Conservation (phyloP, 2,329 filamentous ascomycete species). For the Thielaviopsis populi region DNA sequence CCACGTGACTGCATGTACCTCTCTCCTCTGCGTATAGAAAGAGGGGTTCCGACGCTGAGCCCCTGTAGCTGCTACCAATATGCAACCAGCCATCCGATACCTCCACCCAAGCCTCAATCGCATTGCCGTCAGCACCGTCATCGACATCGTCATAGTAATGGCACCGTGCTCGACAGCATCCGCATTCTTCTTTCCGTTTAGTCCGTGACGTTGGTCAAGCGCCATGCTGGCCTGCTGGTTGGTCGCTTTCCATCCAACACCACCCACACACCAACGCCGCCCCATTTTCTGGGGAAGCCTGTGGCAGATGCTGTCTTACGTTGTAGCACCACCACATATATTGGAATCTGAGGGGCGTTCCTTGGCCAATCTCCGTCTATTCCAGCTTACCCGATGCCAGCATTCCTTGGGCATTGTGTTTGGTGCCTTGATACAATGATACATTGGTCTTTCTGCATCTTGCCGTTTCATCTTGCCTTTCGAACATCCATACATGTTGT, state of each 20-base stretch:
- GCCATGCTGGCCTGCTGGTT: background rate
- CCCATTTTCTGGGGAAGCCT: background rate
- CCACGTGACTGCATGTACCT: background rate
- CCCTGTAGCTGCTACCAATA: background rate
- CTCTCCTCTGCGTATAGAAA: background rate
- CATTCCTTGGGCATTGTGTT: background rate
- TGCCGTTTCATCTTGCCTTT: background rate
- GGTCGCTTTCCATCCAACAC: background rate
- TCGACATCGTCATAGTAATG: background rate
- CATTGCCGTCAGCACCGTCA: background rate
- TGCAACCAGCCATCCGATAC: background rate
- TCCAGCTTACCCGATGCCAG: background rate
- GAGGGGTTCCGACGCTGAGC: background rate
- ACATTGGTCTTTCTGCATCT: background rate
- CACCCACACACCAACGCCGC: background rate
- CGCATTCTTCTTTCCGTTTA: background rate
- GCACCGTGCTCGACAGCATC: background rate
- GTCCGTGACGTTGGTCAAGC: background rate
- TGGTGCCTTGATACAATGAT: background rate
- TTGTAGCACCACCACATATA: background rate
- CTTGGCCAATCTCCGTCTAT: background rate
- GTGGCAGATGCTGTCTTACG: background rate
- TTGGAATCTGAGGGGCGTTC: background rate
- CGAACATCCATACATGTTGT: background rate
- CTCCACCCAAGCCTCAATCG: background rate